Evolutionary conservation across 1,284 basidiomycete species (phyloP).

Genomic region (Trichosporon asahii): DNA sequence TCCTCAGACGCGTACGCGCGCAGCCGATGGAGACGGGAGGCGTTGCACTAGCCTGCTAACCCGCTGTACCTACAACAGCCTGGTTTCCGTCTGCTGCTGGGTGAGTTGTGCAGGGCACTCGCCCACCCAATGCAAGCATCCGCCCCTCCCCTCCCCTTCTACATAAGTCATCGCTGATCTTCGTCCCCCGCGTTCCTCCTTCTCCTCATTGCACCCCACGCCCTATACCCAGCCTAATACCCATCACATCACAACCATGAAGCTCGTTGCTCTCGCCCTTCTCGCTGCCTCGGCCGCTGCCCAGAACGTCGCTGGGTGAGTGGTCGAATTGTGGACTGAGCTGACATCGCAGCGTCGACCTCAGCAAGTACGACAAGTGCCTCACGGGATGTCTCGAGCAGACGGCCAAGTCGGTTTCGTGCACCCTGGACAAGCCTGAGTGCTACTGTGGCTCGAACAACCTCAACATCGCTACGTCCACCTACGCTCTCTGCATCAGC

Average conservation of each 20-base stretch:
- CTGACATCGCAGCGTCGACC: background rate
- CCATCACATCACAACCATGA: background rate
- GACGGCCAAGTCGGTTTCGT: background rate
- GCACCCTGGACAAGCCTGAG: background rate
- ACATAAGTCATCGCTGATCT: background rate
- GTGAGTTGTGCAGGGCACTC: background rate
- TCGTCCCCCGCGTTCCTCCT: background rate
- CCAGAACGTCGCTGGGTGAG: background rate
- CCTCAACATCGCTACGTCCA: background rate
- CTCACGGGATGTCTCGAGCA: background rate
- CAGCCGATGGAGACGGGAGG: background rate
- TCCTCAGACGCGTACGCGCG: background rate
- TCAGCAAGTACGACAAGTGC: constrained; percentile 6
- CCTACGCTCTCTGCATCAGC: background rate
- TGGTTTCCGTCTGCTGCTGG: too few species aligned
- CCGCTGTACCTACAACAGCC: background rate
- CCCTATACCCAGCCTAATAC: background rate
- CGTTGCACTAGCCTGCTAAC: background rate
- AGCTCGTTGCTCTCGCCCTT: background rate
- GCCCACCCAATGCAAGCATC: background rate
- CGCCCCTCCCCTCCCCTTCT: background rate
- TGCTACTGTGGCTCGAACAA: background rate
- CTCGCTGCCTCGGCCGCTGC: background rate
- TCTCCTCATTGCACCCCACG: background rate
- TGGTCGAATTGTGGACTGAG: background rate